phyloP scores from a whole-genome alignment of 352 stramenopile genomes.

The Pythium dissimile region DNA sequence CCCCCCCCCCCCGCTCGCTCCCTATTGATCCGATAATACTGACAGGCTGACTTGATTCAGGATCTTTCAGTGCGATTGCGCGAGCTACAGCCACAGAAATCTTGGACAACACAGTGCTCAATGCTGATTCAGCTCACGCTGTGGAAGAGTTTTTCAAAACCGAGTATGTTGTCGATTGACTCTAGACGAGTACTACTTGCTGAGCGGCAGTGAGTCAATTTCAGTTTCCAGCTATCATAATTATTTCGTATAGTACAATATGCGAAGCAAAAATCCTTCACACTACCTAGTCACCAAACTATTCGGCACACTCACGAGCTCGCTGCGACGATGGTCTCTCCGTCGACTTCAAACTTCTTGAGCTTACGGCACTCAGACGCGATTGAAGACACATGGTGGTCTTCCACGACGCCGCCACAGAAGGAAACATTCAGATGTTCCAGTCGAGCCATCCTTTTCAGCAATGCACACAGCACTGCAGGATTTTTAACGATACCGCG shows the following conservation, averaged over 20 bases:
- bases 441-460: constrained; percentile 42
- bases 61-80: constrained; percentile 44
- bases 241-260: background rate
- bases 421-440: constrained; percentile 62
- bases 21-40: background rate
- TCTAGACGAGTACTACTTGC: background rate
- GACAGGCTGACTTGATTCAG: constrained; percentile 16
- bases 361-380: constrained; percentile 52
- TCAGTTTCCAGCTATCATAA: background rate
- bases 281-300: background rate
- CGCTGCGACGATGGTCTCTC: constrained; percentile 16
- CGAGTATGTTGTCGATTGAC: constrained; percentile 59
- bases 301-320: background rate
- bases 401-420: constrained; percentile 34
- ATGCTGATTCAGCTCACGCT: constrained; percentile 43
- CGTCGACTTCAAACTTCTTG: constrained; percentile 53
- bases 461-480: constrained; percentile 31
- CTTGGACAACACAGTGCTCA: constrained; percentile 62
- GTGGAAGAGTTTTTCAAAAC: constrained; percentile 72
- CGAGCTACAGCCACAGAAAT: constrained; percentile 48
- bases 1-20: too few species aligned
- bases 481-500: constrained; percentile 55
- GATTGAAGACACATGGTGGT: constrained; percentile 51
- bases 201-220: background rate
- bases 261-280: background rate